Base-by-base conservation (phyloP, 352 stramenopile genomes). In the Pythium graminicola region DNA sequence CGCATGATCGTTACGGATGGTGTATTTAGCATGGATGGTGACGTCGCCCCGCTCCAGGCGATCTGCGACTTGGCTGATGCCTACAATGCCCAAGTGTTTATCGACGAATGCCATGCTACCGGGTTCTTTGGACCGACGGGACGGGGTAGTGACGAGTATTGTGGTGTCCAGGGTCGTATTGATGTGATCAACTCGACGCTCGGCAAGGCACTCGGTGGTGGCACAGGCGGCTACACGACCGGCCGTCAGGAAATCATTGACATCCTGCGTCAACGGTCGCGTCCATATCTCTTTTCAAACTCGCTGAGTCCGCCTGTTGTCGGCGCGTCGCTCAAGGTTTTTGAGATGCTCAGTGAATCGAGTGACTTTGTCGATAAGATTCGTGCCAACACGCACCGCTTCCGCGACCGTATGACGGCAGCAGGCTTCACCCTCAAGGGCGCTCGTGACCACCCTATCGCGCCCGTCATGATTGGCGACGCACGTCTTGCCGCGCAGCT, bases 141-240 rank as follows among this genome's bases (percentile, higher is more conserved):
- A 40, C 80, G 92, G 26, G 92, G 92, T 20, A 97, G 84, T 56
- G 84, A 95, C 57, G 87, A 98, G 60, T 93, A 96, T 67, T 96
- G 75, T 56, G 86, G 86, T 11, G 75, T 97, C 16, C 71, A 84
- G 35, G 90, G 87, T 17, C 75, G 87, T 46, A 82, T 97, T 27
- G 89, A 97, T 57, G 80, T 98, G 22, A 97, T 97, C 67, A 98
- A 95, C 78, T 97, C 86, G 53, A 98, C 92, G 28, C 64, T 98
- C 14, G 92, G 92, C 42, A 98, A 98, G 70, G 92, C 89, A 27
- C 73, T 98, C 3, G 92, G 92, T 13, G 92, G 92, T 36, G 89
- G 84, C 64, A 97, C 90, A 0, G 91, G 91, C 17, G 91, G 91
- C 31, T 97, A 98, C 82, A 97, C 89, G 1, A 94, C 81, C 1